Percentiles rank a stretch among this genome's conserved stretches.
Evolutionary conservation across 352 stramenopile species (phyloP).

Genomic region (Globisporangium spiculum): DNA sequence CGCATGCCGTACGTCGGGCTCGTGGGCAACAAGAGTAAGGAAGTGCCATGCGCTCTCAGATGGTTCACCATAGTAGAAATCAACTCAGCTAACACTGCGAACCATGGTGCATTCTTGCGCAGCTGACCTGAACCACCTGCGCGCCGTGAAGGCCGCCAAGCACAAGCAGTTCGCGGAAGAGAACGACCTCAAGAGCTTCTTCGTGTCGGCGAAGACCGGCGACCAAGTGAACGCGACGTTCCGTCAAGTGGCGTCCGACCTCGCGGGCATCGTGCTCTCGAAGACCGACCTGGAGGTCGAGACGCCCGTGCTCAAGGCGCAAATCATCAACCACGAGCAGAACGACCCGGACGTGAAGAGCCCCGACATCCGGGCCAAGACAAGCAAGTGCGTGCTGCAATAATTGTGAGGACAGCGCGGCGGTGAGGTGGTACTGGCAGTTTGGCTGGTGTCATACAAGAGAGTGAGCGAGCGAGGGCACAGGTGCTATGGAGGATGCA

Average conservation of each 20-base stretch:
- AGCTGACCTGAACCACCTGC: constrained; percentile 90
- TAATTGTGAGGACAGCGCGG: constrained; percentile 14
- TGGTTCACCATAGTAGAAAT: not conserved
- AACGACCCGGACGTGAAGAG: constrained; percentile 88
- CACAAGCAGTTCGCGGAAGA: constrained; percentile 93
- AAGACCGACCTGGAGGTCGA: constrained; percentile 86
- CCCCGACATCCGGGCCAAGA: constrained; percentile 52
- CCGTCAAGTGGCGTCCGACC: constrained; percentile 77
- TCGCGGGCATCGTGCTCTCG: constrained; percentile 80
- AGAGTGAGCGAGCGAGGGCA: not conserved
- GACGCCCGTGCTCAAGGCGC: constrained; percentile 82
- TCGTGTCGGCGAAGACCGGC: constrained; percentile 93
- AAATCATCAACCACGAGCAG: constrained; percentile 92
- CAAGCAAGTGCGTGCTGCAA: constrained; percentile 56
- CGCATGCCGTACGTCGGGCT: constrained; percentile 89
- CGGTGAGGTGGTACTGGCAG: not conserved
- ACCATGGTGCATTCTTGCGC: not conserved
- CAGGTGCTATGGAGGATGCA: not conserved
- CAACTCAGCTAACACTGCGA: not conserved
- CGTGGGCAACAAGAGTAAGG: constrained; percentile 90
- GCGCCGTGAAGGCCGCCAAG: constrained; percentile 84
- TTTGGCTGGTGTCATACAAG: not conserved
- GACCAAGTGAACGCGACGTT: constrained; percentile 90
- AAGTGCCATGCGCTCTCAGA: not conserved
- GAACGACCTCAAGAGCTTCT: constrained; percentile 91